Conservation (phyloP, 495 filamentous ascomycete species). For the Geoglossum glabrum region DNA sequence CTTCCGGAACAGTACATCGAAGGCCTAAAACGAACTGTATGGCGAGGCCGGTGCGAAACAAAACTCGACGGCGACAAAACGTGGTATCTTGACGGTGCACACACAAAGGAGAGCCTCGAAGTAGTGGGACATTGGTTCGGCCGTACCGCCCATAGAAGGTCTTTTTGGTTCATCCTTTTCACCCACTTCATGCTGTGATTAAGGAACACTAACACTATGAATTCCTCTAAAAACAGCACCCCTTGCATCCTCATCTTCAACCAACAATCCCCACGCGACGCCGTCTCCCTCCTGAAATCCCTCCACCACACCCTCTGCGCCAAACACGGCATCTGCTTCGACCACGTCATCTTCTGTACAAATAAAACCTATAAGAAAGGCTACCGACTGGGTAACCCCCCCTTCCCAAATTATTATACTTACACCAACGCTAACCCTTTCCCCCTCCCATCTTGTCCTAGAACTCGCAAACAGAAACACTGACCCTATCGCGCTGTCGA, state of each 20-base stretch:
- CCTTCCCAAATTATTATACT: no score
- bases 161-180: no score
- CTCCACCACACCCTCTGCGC: not conserved
- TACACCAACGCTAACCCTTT: no score
- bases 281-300: not conserved
- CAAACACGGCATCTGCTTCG: not conserved
- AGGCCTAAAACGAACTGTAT: not conserved
- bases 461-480: no score
- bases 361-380: not conserved
- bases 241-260: not conserved
- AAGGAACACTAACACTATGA: no score
- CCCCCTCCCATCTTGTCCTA: no score
- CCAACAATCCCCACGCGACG: not conserved
- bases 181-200: no score
- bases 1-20: not conserved
- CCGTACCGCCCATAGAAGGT: not conserved
- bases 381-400: not conserved
- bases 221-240: not conserved
- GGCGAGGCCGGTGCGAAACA: not conserved
- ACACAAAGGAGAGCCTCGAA: not conserved
- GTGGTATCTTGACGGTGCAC: not conserved
- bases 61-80: not conserved
- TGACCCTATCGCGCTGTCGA: no score
- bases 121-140: not conserved
- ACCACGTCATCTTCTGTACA: not conserved